These are phyloP conservation scores for Xylariaceae sp. DNA, from an alignment of 2,329 filamentous ascomycete species.

Conservation along the genomic window DNA sequence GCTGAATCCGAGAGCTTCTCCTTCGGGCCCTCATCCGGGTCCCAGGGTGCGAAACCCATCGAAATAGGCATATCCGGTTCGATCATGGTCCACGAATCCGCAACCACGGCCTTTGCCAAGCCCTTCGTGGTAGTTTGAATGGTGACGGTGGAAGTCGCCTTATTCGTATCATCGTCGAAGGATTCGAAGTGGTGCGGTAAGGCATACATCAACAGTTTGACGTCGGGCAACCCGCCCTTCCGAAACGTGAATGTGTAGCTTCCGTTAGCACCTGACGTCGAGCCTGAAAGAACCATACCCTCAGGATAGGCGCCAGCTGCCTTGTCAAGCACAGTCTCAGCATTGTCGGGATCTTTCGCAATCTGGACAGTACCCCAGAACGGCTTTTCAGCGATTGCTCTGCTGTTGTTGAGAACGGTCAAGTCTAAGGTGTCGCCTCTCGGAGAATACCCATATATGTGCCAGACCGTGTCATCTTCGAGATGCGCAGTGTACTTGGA, in stretches of 20 bases:
- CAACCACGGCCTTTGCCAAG: conserved; percentile 64
- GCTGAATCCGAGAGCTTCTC: conserved; percentile 47
- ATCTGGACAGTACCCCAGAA: conserved; percentile 81
- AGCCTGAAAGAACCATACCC: conserved; percentile 59
- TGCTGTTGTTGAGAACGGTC: conserved; percentile 58
- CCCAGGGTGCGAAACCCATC: conserved; percentile 79
- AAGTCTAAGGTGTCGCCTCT: conserved; percentile 61
- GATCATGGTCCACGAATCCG: conserved; percentile 69
- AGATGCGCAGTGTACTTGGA: conserved; percentile 72
- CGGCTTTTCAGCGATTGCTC: conserved; percentile 57
- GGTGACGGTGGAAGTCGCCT: conserved; percentile 49
- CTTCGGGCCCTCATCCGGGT: conserved; percentile 46
- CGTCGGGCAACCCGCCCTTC: conserved; percentile 59
- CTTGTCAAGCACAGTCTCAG: conserved; percentile 67
- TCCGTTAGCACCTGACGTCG: conserved; percentile 53
- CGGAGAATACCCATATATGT: conserved; percentile 67
- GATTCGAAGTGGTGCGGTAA: conserved; percentile 80
- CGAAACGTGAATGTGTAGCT: conserved; percentile 66
- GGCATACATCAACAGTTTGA: conserved; percentile 74
- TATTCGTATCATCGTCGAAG: conserved; percentile 56
- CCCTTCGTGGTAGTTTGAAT: conserved; percentile 85
- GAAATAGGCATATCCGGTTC: conserved; percentile 66
- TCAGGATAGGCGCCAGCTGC: conserved; percentile 71
- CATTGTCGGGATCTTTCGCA: conserved; percentile 64
- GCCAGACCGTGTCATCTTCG: conserved; percentile 69